These are phyloP conservation scores for Colletotrichum limetticola DNA, from an alignment of 2,329 filamentous ascomycete genomes.

Conservation along the genomic window DNA sequence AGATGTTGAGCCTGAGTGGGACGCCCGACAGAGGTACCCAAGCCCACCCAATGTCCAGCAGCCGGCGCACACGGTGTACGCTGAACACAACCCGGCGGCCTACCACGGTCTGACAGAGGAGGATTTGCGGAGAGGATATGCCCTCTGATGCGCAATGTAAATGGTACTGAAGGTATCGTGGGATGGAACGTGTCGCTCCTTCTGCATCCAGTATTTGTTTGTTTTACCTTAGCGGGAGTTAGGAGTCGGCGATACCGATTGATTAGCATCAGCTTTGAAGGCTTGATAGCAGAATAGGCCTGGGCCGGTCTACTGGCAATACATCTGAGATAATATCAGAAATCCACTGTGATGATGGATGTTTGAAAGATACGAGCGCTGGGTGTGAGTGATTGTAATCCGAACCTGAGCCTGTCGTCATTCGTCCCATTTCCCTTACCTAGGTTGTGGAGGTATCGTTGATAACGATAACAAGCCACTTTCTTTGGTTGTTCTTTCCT, in stretches of 20 bases:
- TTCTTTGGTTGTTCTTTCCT: not conserved
- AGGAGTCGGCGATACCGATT: too few species aligned
- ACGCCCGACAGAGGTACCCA: constrained; percentile 35
- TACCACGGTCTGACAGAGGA: constrained; percentile 37
- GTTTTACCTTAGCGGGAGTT: too few species aligned
- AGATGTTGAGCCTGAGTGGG: constrained; percentile 52
- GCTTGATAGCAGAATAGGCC: too few species aligned
- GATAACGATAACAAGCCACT: not conserved
- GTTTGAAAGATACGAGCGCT: too few species aligned
- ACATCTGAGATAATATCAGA: too few species aligned
- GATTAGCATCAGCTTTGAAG: too few species aligned
- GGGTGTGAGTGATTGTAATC: too few species aligned
- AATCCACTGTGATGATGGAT: too few species aligned
- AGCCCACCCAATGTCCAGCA: constrained; percentile 57
- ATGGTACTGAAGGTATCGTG: not conserved
- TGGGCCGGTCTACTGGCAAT: too few species aligned
- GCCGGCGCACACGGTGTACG: constrained; percentile 50
- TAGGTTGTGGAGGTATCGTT: not conserved
- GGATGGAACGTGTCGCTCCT: not conserved
- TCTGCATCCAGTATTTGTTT: not conserved
- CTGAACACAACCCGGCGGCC: constrained; percentile 36
- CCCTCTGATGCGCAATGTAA: not conserved
- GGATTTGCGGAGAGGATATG: constrained; percentile 24
- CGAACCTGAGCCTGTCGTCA: not conserved
- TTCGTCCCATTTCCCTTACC: not conserved